phyloP scores from a whole-genome alignment of 495 filamentous ascomycete species.

The Podospora appendiculata region DNA sequence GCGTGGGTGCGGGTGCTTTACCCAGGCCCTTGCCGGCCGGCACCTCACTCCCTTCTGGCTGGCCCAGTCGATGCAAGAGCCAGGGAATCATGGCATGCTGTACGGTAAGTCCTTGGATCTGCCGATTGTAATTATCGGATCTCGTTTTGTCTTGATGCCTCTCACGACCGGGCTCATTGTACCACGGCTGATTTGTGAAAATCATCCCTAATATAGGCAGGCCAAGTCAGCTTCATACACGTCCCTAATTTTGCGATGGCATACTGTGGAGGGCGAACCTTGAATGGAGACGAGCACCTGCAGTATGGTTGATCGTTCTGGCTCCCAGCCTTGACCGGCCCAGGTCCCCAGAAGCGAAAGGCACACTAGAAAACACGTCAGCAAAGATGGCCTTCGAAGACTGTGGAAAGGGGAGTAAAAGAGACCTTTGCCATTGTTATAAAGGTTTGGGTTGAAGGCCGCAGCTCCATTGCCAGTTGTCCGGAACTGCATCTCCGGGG shows the following conservation, averaged over 20 bases:
- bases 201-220: conserved; percentile 39
- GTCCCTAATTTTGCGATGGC: not conserved
- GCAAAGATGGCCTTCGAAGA: not conserved
- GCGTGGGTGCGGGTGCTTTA: not conserved
- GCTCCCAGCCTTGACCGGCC: conserved; percentile 46
- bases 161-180: conserved; percentile 50
- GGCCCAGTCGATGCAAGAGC: conserved; percentile 22
- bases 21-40: not conserved
- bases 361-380: conserved; percentile 33
- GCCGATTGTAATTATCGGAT: conserved; percentile 28
- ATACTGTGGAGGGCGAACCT: conserved; percentile 9
- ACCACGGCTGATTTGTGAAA: conserved; percentile 47
- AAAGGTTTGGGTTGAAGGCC: conserved; percentile 54
- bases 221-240: not conserved
- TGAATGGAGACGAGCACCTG: conserved; percentile 56
- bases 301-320: conserved; percentile 45
- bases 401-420: not conserved
- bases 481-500: conserved; percentile 44
- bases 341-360: conserved; percentile 55
- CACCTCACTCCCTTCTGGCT: not conserved
- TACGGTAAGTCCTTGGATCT: conserved; percentile 31
- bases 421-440: conserved; percentile 46
- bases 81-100: conserved; percentile 41
- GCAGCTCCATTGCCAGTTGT: conserved; percentile 39
- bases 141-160: conserved; percentile 5